A percentile compares a stretch with the other conserved stretches of the same genome.
Evolutionary conservation across 2,329 filamentous ascomycete species (phyloP).

Genomic region (Pseudocercospora musae): DNA sequence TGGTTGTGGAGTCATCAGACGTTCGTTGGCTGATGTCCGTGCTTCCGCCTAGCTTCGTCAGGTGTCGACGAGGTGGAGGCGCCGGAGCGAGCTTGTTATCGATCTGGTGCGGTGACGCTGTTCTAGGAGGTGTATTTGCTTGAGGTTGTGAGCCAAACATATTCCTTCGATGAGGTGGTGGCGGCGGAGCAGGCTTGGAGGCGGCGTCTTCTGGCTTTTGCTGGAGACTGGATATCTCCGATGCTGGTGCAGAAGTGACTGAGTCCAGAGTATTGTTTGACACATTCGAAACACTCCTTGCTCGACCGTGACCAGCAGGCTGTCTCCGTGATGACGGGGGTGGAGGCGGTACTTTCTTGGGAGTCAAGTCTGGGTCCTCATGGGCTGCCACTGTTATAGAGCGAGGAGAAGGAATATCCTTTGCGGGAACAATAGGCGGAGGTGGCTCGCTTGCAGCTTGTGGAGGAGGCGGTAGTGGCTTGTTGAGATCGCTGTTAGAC

Average conservation of each 20-base stretch:
- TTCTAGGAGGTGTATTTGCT: not conserved
- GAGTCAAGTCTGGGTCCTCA: not conserved
- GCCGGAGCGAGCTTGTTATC: slow-evolving; percentile 22
- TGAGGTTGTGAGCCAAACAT: not conserved
- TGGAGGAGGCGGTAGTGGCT: slow-evolving; percentile 50
- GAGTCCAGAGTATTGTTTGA: slow-evolving; percentile 23
- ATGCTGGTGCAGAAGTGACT: not conserved
- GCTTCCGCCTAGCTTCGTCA: slow-evolving; percentile 22
- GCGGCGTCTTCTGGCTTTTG: slow-evolving; percentile 11
- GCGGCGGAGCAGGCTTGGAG: slow-evolving; percentile 27
- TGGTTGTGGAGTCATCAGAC: slow-evolving; percentile 18
- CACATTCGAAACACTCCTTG: slow-evolving; percentile 29
- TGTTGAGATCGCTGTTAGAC: slow-evolving; percentile 55
- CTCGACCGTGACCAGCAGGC: slow-evolving; percentile 13
- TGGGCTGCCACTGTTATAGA: not conserved
- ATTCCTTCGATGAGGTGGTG: slow-evolving; percentile 28
- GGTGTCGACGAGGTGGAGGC: slow-evolving; percentile 29
- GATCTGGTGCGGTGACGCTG: slow-evolving; percentile 3
- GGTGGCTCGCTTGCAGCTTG: not conserved
- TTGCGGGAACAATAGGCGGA: not conserved
- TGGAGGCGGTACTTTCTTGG: slow-evolving; percentile 43
- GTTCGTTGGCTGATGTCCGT: slow-evolving; percentile 20
- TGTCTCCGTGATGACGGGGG: slow-evolving; percentile 47
- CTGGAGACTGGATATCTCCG: slow-evolving; percentile 2
- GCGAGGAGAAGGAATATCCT: slow-evolving; percentile 9